These are phyloP conservation scores for Pichia scutulata DNA, from an alignment of 805 yeast species.

Conservation along the genomic window DNA sequence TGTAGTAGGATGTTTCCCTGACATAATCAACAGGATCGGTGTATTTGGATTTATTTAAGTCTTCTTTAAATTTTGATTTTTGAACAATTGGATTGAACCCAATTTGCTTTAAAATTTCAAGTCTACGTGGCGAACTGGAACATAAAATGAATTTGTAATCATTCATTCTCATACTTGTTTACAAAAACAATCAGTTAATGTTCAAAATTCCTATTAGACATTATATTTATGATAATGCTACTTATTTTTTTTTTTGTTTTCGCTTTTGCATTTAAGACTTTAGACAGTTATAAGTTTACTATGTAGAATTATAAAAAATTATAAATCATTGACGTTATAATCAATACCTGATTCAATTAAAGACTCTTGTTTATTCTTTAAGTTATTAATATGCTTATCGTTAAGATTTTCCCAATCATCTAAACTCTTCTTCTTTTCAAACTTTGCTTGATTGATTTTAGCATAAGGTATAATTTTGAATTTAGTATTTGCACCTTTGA, in stretches of 20 bases:
- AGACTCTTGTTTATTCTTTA: slow-evolving; percentile 38
- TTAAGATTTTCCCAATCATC: slow-evolving; percentile 50
- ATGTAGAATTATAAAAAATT: no score
- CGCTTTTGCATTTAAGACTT: slow-evolving; percentile 3
- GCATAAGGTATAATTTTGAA: slow-evolving; percentile 56
- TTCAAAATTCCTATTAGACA: no score
- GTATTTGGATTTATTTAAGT: slow-evolving; percentile 47
- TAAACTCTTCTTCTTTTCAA: slow-evolving; percentile 50
- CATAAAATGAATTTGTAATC: slow-evolving; percentile 51
- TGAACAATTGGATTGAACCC: slow-evolving; percentile 42
- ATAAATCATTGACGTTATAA: slow-evolving; percentile 29
- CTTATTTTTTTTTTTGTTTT: neutral
- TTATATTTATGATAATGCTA: neutral
- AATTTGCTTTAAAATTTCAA: slow-evolving; percentile 58
- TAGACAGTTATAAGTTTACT: neutral
- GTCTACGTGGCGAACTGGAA: slow-evolving; percentile 77
- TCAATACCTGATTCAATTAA: slow-evolving; percentile 55
- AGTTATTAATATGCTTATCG: slow-evolving; percentile 35
- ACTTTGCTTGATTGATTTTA: slow-evolving; percentile 42
- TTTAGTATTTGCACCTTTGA: slow-evolving; percentile 46
- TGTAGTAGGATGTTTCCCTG: slow-evolving; percentile 55
- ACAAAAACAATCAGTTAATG: slow-evolving; percentile 10
- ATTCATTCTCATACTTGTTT: slow-evolving; percentile 24
- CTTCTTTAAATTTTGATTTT: slow-evolving; percentile 70
- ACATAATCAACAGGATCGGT: slow-evolving; percentile 44